Conservation (phyloP, 495 filamentous ascomycete genomes). For the Talaromyces trachyspermus region DNA sequence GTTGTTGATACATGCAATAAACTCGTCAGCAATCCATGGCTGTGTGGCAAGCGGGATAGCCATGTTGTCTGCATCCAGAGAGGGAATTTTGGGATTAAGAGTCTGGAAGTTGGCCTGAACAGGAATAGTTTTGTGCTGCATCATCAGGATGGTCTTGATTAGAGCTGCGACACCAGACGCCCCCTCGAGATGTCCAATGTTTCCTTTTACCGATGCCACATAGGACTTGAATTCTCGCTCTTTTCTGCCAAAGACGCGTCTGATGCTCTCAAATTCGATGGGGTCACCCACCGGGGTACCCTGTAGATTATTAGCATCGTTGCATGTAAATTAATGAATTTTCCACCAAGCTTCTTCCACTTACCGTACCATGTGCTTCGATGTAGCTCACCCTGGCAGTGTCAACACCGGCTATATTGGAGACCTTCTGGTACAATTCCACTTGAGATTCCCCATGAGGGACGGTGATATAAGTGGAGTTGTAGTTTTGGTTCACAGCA, state of each 20-base stretch:
- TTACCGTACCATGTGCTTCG: slow-evolving; percentile 17
- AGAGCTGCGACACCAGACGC: slow-evolving; percentile 37
- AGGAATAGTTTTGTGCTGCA: slow-evolving; percentile 28
- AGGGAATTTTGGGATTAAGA: slow-evolving; percentile 34
- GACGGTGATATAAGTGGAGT: slow-evolving; percentile 22
- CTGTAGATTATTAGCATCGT: slow-evolving; percentile 25
- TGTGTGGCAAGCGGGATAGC: slow-evolving; percentile 20
- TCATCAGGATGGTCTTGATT: slow-evolving; percentile 40
- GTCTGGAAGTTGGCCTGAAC: slow-evolving; percentile 25
- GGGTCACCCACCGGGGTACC: slow-evolving; percentile 39
- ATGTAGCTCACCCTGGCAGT: slow-evolving; percentile 15
- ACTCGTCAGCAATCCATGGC: slow-evolving; percentile 16
- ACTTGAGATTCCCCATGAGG: slow-evolving; percentile 25
- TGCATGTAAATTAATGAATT: neutral
- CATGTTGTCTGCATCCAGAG: slow-evolving; percentile 24
- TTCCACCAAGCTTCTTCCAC: neutral
- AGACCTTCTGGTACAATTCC: slow-evolving; percentile 16
- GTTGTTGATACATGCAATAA: slow-evolving; percentile 36
- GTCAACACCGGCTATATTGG: slow-evolving; percentile 6
- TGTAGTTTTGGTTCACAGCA: slow-evolving; percentile 22
- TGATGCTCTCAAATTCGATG: slow-evolving; percentile 26
- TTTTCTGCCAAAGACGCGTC: slow-evolving; percentile 21
- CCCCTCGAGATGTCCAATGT: slow-evolving; percentile 41
- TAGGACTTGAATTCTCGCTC: slow-evolving; percentile 13
- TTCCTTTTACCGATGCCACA: slow-evolving; percentile 38